phyloP scores from a whole-genome alignment of 805 yeast species.

The Schizosaccharomyces octosporus region DNA sequence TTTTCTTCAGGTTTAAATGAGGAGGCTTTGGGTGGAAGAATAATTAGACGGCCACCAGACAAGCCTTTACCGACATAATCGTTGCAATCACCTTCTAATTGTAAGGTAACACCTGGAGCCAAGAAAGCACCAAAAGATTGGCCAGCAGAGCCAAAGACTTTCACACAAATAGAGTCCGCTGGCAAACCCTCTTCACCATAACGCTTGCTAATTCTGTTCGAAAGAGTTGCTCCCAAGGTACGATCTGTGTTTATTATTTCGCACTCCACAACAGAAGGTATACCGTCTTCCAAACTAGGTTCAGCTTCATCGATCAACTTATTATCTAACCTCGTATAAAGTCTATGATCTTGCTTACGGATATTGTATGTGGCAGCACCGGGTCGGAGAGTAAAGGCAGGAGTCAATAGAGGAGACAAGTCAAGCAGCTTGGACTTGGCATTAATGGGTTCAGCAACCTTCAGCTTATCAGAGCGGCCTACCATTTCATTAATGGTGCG shows the following conservation, averaged over 20 bases:
- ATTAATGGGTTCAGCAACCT: constrained; percentile 58
- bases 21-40: constrained; percentile 72
- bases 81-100: constrained; percentile 89
- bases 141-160: constrained; percentile 82
- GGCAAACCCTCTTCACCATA: constrained; percentile 89
- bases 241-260: constrained; percentile 89
- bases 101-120: constrained; percentile 86
- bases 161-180: constrained; percentile 84
- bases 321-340: constrained; percentile 84
- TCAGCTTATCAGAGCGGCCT: constrained; percentile 80
- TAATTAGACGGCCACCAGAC: constrained; percentile 80
- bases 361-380: constrained; percentile 87
- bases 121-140: constrained; percentile 96
- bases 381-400: constrained; percentile 87
- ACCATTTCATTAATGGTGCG: constrained; percentile 94
- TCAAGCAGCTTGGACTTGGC: constrained; percentile 82
- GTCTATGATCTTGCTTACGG: constrained; percentile 78
- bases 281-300: constrained; percentile 81
- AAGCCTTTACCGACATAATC: constrained; percentile 95
- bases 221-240: constrained; percentile 80
- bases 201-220: constrained; percentile 76
- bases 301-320: constrained; percentile 91
- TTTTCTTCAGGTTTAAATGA: constrained; percentile 84
- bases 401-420: constrained; percentile 78
- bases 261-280: constrained; percentile 83